Percentiles rank a stretch among this genome's conserved stretches.
Evolutionary conservation across 2,329 filamentous ascomycete genomes (phyloP).

Genomic region (Pseudogymnoascus sp.): DNA sequence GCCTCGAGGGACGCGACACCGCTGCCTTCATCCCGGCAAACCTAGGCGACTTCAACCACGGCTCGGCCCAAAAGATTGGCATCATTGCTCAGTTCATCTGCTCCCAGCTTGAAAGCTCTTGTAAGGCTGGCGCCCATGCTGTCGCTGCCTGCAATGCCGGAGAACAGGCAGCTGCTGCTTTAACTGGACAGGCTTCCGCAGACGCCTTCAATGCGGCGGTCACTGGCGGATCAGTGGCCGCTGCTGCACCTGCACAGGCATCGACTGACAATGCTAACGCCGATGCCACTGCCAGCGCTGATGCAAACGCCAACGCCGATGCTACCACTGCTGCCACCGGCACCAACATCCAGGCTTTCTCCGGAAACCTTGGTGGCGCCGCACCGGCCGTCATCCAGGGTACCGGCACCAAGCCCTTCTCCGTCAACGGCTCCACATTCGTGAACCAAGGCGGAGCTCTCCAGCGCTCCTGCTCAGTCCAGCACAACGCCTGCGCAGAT

Average conservation of each 20-base stretch:
- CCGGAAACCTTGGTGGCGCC: slow-evolving; percentile 41
- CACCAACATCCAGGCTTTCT: slow-evolving; percentile 33
- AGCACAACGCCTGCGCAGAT: slow-evolving; percentile 52
- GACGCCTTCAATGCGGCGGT: slow-evolving; percentile 5
- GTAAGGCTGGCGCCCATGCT: too few relatives aligned
- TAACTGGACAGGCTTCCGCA: too few relatives aligned
- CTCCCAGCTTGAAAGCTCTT: too few relatives aligned
- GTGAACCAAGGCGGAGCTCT: slow-evolving; percentile 45
- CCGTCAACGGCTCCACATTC: slow-evolving; percentile 49
- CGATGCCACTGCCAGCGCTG: slow-evolving; percentile 10
- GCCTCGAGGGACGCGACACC: too few relatives aligned
- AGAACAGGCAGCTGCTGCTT: too few relatives aligned
- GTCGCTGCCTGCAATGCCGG: too few relatives aligned
- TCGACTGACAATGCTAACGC: slow-evolving; percentile 21
- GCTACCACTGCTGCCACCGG: slow-evolving; percentile 11
- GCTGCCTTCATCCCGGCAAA: too few relatives aligned
- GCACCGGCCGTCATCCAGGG: slow-evolving; percentile 40
- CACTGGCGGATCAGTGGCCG: slow-evolving; percentile 11
- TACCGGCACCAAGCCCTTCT: slow-evolving; percentile 42
- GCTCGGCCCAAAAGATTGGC: too few relatives aligned
- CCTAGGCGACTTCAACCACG: too few relatives aligned
- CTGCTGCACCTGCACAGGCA: slow-evolving; percentile 19
- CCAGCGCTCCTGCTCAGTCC: slow-evolving; percentile 52
- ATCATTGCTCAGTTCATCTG: too few relatives aligned
- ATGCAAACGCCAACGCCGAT: background rate